These are phyloP conservation scores for Neospermospora avenae DNA, from an alignment of 2,329 filamentous ascomycete genomes.

Conservation along the genomic window DNA sequence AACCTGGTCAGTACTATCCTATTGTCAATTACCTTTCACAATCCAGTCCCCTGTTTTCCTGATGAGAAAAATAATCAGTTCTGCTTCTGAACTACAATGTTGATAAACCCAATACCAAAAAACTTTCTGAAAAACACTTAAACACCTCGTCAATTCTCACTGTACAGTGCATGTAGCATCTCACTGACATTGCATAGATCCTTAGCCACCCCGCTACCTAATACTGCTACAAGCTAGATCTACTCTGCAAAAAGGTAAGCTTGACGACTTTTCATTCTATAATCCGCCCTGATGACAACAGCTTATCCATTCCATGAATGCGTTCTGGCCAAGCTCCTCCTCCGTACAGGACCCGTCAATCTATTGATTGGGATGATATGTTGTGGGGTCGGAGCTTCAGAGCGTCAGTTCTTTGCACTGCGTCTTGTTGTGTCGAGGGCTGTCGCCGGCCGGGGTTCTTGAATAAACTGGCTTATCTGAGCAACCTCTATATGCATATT, in stretches of 20 bases:
- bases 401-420: conserved; percentile 46
- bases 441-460: conserved; percentile 59
- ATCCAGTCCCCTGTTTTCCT: conserved; percentile 42
- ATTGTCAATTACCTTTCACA: neutral
- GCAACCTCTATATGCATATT: conserved; percentile 26
- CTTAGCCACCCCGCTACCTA: neutral
- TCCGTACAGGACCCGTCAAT: conserved; percentile 60
- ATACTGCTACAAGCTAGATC: neutral
- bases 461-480: conserved; percentile 71
- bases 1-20: conserved; percentile 7
- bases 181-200: conserved; percentile 14
- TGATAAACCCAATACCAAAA: conserved; percentile 64
- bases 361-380: conserved; percentile 57
- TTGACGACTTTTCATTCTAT: conserved; percentile 2
- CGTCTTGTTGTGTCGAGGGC: conserved; percentile 55
- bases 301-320: conserved; percentile 77
- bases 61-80: conserved; percentile 71
- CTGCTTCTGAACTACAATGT: conserved; percentile 70
- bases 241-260: conserved; percentile 22
- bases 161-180: no score
- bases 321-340: conserved; percentile 68
- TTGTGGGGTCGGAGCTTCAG: conserved; percentile 74
- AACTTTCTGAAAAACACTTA: conserved; percentile 49
- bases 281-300: conserved; percentile 52
- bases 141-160: conserved; percentile 11